Evolutionary conservation across 108 stramenopile genomes (phyloP).

Genomic region (Cylindrotheca fusiformis): DNA sequence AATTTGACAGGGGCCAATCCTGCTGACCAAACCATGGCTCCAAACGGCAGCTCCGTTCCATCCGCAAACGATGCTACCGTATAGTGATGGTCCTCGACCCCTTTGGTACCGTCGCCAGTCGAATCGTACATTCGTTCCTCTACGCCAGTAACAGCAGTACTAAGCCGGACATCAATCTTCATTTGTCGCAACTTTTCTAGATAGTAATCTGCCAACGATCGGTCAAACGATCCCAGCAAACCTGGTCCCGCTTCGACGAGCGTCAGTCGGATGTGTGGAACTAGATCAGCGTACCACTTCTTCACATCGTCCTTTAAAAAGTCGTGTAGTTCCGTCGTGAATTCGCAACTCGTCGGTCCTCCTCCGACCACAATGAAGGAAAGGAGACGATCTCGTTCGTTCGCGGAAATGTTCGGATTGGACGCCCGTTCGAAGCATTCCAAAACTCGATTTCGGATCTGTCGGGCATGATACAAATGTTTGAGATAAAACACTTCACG

Average conservation of each 20-base stretch:
- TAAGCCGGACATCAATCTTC: conserved; percentile 71
- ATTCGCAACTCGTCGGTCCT: conserved; percentile 96
- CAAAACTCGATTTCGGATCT: conserved; percentile 89
- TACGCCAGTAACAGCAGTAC: conserved; percentile 69
- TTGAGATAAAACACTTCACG: conserved; percentile 93
- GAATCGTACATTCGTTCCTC: not conserved
- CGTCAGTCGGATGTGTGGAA: conserved; percentile 71
- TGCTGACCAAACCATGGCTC: conserved; percentile 91
- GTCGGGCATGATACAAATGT: conserved; percentile 91
- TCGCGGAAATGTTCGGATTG: conserved; percentile 59
- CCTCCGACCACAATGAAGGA: conserved; percentile 97
- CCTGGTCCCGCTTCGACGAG: conserved; percentile 91
- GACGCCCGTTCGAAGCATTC: conserved; percentile 96
- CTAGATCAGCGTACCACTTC: conserved; percentile 84
- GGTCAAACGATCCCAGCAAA: conserved; percentile 91
- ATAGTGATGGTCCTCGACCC: conserved; percentile 18
- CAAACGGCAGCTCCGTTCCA: conserved; percentile 79
- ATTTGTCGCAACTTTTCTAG: conserved; percentile 60
- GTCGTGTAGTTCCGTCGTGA: conserved; percentile 91
- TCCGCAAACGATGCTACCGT: conserved; percentile 64
- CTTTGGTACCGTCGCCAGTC: not conserved
- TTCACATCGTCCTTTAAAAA: conserved; percentile 87
- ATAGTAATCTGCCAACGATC: conserved; percentile 71
- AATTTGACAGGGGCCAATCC: conserved; percentile 64
- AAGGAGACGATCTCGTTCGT: conserved; percentile 80